A percentile compares a stretch with the other conserved stretches of the same genome.
These are phyloP conservation scores for Ogataea dorogensis DNA, from an alignment of 805 yeast genomes.

Conservation along the genomic window DNA sequence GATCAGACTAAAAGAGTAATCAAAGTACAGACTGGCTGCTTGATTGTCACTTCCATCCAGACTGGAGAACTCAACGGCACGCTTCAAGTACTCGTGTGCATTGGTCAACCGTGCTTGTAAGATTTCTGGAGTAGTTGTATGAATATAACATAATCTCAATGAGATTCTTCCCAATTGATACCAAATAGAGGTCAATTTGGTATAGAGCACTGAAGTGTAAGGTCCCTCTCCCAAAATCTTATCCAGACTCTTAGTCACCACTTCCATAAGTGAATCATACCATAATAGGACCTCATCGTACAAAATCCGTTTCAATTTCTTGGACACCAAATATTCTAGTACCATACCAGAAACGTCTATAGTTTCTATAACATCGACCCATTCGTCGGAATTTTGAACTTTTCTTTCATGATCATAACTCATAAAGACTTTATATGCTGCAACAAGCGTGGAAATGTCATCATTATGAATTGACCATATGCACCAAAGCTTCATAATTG, in stretches of 20 bases:
- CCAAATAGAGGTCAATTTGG: slow-evolving; percentile 25
- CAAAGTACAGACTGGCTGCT: slow-evolving; percentile 30
- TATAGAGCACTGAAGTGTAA: slow-evolving; percentile 25
- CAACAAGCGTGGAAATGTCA: slow-evolving; percentile 25
- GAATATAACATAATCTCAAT: slow-evolving; percentile 16
- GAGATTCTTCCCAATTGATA: slow-evolving; percentile 27
- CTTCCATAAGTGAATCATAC: slow-evolving; percentile 13
- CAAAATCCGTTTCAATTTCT: slow-evolving; percentile 10
- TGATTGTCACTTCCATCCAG: background rate
- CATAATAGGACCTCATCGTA: slow-evolving; percentile 22
- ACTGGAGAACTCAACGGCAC: slow-evolving; percentile 12
- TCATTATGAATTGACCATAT: slow-evolving; percentile 25
- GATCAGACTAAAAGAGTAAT: slow-evolving; percentile 50
- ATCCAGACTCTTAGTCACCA: slow-evolving; percentile 10
- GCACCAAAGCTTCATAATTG: slow-evolving; percentile 38
- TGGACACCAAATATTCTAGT: slow-evolving; percentile 14
- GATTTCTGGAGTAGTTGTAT: slow-evolving; percentile 13
- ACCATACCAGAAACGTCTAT: slow-evolving; percentile 25
- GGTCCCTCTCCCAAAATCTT: slow-evolving; percentile 9
- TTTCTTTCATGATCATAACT: slow-evolving; percentile 40
- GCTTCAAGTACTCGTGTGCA: slow-evolving; percentile 10
- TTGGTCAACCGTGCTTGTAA: slow-evolving; percentile 12
- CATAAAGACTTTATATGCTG: slow-evolving; percentile 40
- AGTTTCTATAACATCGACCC: slow-evolving; percentile 37
- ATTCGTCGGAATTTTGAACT: slow-evolving; percentile 34